Base-by-base conservation (phyloP, 495 filamentous ascomycete genomes). In the Aspergillus sclerotioniger region DNA sequence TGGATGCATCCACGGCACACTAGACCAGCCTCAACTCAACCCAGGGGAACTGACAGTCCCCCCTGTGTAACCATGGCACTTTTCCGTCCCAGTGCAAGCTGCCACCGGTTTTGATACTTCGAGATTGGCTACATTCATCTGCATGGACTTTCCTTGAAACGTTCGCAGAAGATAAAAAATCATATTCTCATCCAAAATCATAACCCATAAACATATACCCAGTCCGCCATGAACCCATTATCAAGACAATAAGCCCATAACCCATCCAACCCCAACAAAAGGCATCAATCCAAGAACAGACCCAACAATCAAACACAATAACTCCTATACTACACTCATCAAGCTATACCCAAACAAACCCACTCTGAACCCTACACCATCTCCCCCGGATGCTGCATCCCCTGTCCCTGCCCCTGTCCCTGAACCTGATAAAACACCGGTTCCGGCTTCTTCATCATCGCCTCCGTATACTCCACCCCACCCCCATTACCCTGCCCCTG, bases 351-450 rank as follows among this genome's bases (percentile, higher is more conserved):
- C 33, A 9, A 37, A 9, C 43, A 8, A 9, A 9, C 2, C 33
- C 2, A 37, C 2, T 1, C 33, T n/a, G 2, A 9, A 3, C 33
- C 13, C 33, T 9, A 9, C 3, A 15, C 33, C 8, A 37, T 8
- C 6, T 2, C 20, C 19, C 28, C 19, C 13, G 20, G 15, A 19
- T 49, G 19, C 19, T 13, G 6, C 44, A 17, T 8, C 16, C 4
- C 7, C 16, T 7, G n/a, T 17, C 9, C 16, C 44, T 46, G 20
- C 9, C 20, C 46, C 28, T 21, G 21, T 21, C 9, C 25, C 47
- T 50, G 47, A 1, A 50, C 47, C 25, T 28, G 47, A 50, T 50
- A 50, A 8, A 50, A 2, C 25, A 50, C 47, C 12, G 25, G 47
- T 15, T 50, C 47, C 3, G 47, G 25, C 47, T 32, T 31, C 13